Conservation (phyloP, 2,329 filamentous ascomycete genomes). For the Cladophialophora exuberans region DNA sequence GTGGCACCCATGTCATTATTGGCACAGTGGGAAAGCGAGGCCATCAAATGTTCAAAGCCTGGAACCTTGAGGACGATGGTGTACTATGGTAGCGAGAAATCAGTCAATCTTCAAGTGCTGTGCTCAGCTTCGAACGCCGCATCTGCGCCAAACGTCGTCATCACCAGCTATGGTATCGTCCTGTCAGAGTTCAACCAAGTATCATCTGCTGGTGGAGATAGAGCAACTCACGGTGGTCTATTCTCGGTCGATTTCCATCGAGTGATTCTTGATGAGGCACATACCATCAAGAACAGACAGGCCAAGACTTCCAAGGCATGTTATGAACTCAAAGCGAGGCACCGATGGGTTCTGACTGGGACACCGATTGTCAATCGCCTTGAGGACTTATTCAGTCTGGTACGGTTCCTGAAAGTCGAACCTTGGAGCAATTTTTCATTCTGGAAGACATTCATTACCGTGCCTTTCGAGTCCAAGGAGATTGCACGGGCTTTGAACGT, state of each 20-base stretch:
- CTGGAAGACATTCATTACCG: conserved; percentile 98
- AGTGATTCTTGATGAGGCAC: conserved; percentile 92
- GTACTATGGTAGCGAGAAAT: conserved; percentile 90
- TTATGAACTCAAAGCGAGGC: conserved; percentile 81
- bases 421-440: conserved; percentile 99
- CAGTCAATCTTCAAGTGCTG: conserved; percentile 73
- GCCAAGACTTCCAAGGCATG: conserved; percentile 96
- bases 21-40: conserved; percentile 97
- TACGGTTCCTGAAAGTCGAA: conserved; percentile 89
- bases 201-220: conserved; percentile 66
- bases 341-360: conserved; percentile 91
- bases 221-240: conserved; percentile 69
- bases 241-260: conserved; percentile 96
- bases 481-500: conserved; percentile 93
- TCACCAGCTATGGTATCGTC: conserved; percentile 92
- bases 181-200: conserved; percentile 86
- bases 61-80: conserved; percentile 83
- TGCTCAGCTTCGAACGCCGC: conserved; percentile 75
- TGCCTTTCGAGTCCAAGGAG: conserved; percentile 94
- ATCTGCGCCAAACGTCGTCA: conserved; percentile 83
- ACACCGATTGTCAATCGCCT: conserved; percentile 96
- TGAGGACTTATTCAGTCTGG: conserved; percentile 90
- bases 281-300: conserved; percentile 85
- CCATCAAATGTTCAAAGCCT: conserved; percentile 82
- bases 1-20: conserved; percentile 96